These are phyloP conservation scores for Colletotrichum karsti DNA, from an alignment of 2,329 filamentous ascomycete species.

Conservation along the genomic window DNA sequence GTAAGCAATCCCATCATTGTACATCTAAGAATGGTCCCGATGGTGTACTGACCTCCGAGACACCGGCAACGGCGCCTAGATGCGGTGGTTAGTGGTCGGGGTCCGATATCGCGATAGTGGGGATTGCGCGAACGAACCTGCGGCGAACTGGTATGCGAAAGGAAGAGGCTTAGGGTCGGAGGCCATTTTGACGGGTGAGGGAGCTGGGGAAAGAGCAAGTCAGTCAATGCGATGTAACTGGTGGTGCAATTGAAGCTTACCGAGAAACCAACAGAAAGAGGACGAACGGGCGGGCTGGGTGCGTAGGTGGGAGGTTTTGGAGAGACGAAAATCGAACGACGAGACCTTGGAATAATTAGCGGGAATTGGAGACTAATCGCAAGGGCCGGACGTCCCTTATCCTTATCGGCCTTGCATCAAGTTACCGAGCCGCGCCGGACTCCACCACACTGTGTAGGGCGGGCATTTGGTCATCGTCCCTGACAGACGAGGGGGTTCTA, in stretches of 20 bases:
- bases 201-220: background rate
- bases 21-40: background rate
- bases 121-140: conserved; percentile 66
- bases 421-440: conserved; percentile 21
- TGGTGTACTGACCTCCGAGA: conserved; percentile 83
- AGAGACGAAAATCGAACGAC: conserved; percentile 27
- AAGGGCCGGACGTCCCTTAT: conserved; percentile 16
- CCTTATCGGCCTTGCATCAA: conserved; percentile 17
- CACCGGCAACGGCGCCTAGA: conserved; percentile 89
- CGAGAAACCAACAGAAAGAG: background rate
- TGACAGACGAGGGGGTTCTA: background rate
- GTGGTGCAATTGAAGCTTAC: conserved; percentile 10
- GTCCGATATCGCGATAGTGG: conserved; percentile 31
- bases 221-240: background rate
- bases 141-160: conserved; percentile 94
- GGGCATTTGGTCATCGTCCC: background rate
- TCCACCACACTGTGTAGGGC: too few species aligned
- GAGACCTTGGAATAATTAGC: background rate
- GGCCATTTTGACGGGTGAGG: conserved; percentile 61
- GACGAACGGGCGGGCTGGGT: background rate
- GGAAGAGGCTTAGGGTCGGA: conserved; percentile 77
- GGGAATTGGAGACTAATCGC: conserved; percentile 24
- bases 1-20: conserved; percentile 35
- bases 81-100: conserved; percentile 35
- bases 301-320: conserved; percentile 1